Conservation (phyloP, 495 filamentous ascomycete genomes). For the Copromyces sp. region DNA sequence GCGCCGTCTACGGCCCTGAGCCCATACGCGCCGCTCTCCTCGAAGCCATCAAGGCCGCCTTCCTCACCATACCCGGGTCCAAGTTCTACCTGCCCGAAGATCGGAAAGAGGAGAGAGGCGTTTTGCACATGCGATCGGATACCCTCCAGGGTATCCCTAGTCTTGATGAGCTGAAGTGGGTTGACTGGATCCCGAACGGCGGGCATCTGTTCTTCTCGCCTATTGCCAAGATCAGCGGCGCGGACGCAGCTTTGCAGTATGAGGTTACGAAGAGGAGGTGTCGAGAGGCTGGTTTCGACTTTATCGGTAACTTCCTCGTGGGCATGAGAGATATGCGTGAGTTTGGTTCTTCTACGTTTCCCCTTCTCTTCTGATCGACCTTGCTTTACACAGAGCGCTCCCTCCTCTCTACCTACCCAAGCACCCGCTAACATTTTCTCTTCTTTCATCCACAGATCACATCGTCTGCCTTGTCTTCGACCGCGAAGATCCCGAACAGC, state of each 20-base stretch:
- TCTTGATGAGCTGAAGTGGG: slow-evolving; percentile 42
- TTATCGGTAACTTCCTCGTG: slow-evolving; percentile 41
- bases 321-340: slow-evolving; percentile 43
- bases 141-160: slow-evolving; percentile 34
- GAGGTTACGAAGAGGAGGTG: slow-evolving; percentile 29
- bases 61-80: slow-evolving; percentile 32
- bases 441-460: slow-evolving; percentile 20
- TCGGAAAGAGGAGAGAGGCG: slow-evolving; percentile 19
- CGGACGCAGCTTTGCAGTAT: slow-evolving; percentile 38
- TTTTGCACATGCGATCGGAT: slow-evolving; percentile 18
- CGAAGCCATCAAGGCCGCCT: slow-evolving; percentile 35
- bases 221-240: slow-evolving; percentile 40
- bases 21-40: slow-evolving; percentile 35
- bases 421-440: not conserved
- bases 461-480: slow-evolving; percentile 50
- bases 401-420: slow-evolving; percentile 1
- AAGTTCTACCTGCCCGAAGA: slow-evolving; percentile 35
- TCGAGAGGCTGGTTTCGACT: slow-evolving; percentile 38
- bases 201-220: slow-evolving; percentile 48
- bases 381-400: slow-evolving; percentile 22
- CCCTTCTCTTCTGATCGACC: slow-evolving; percentile 33
- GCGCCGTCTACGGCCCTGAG: slow-evolving; percentile 40
- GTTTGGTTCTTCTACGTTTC: slow-evolving; percentile 34
- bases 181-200: slow-evolving; percentile 48
- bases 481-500: slow-evolving; percentile 27